phyloP scores from a whole-genome alignment of 2,329 filamentous ascomycete species.

The Epichloe brachyelytri region DNA sequence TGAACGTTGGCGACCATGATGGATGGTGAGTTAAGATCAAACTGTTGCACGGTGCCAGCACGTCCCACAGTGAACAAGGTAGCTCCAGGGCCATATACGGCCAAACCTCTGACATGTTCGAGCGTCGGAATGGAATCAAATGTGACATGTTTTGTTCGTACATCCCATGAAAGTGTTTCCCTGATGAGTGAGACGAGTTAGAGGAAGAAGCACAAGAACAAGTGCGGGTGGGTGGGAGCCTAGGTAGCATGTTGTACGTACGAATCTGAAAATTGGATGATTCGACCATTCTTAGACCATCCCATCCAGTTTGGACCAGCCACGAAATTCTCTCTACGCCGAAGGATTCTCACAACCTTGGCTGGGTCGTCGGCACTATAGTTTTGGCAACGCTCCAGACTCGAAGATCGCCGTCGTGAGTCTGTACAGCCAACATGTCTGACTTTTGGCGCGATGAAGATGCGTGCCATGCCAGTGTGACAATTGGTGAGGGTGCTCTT shows the following conservation, averaged over 20 bases:
- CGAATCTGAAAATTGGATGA: constrained; percentile 86
- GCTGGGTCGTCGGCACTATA: constrained; percentile 60
- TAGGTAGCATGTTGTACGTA: constrained; percentile 34
- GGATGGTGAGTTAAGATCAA: constrained; percentile 75
- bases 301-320: constrained; percentile 86
- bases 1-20: constrained; percentile 78
- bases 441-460: constrained; percentile 93
- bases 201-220: neutral
- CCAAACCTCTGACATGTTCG: constrained; percentile 67
- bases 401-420: constrained; percentile 77
- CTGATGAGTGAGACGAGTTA: constrained; percentile 27
- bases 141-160: constrained; percentile 92
- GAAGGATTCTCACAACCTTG: constrained; percentile 79
- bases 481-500: constrained; percentile 72
- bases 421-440: constrained; percentile 93
- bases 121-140: constrained; percentile 80
- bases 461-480: constrained; percentile 85
- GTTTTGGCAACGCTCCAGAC: constrained; percentile 94
- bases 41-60: constrained; percentile 86
- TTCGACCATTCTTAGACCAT: constrained; percentile 96
- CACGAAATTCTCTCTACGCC: constrained; percentile 59
- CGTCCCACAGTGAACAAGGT: constrained; percentile 81
- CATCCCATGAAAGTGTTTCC: constrained; percentile 91
- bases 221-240: neutral
- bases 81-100: constrained; percentile 83